Evolutionary conservation across 2,329 filamentous ascomycete genomes (phyloP).

Genomic region (Alternaria gansuensis): DNA sequence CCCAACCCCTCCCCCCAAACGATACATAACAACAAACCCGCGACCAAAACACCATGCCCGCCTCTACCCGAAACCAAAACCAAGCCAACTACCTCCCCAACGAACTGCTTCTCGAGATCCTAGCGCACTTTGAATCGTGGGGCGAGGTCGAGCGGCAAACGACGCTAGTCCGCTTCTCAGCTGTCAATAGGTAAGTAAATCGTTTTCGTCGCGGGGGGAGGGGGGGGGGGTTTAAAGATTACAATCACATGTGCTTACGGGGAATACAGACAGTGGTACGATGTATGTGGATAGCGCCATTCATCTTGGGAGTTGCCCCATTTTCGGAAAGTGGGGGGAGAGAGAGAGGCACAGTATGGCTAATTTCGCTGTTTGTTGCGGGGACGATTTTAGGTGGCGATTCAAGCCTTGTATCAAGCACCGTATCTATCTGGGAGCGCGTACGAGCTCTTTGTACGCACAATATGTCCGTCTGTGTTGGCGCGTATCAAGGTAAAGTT

Average conservation of each 20-base stretch:
- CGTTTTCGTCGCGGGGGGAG: not conserved
- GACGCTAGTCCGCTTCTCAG: conserved; percentile 61
- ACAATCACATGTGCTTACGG: conserved; percentile 12
- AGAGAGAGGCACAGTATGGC: not conserved
- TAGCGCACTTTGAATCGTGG: conserved; percentile 54
- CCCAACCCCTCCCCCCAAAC: no score
- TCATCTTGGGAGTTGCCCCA: no score
- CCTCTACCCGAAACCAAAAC: conserved; percentile 1
- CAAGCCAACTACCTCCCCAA: conserved; percentile 59
- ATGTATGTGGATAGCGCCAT: conserved; percentile 39
- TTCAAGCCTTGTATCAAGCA: conserved; percentile 61
- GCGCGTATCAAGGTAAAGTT: conserved; percentile 52
- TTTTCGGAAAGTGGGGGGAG: no score
- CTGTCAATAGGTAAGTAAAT: conserved; percentile 46
- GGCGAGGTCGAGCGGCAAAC: conserved; percentile 52
- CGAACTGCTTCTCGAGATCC: conserved; percentile 63
- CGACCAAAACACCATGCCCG: not conserved
- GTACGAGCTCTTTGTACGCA: conserved; percentile 63
- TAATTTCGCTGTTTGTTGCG: not conserved
- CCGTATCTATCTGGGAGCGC: conserved; percentile 63
- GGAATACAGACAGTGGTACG: conserved; percentile 63
- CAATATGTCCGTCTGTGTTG: conserved; percentile 63
- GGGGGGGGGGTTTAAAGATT: not conserved
- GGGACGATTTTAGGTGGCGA: conserved; percentile 38
- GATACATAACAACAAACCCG: no score